Percentiles rank a stretch among this genome's conserved stretches.
Evolutionary conservation across 148 eudicot species (phyloP).

Genomic region (Dianthus caryophyllus): DNA sequence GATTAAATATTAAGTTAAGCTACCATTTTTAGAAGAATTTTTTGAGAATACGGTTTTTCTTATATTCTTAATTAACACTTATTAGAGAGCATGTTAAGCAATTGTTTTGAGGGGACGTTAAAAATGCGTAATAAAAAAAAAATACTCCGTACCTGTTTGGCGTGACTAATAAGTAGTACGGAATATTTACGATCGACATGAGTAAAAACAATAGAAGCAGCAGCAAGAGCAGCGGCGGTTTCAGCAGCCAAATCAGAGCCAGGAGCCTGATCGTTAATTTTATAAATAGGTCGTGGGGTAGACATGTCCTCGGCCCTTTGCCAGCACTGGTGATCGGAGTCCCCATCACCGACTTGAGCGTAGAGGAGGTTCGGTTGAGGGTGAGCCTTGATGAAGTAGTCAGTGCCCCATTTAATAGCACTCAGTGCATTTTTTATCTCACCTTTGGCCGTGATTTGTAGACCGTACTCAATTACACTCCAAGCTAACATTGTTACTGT

Average conservation of each 20-base stretch:
- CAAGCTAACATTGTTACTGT: conserved; percentile 47
- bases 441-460: conserved; percentile 17
- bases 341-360: conserved; percentile 26
- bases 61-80: too few species aligned
- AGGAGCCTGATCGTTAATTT: conserved; percentile 33
- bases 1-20: too few species aligned
- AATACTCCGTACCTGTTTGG: conserved; percentile 21
- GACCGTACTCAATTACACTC: conserved; percentile 41
- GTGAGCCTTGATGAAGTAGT: conserved; percentile 55
- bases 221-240: conserved; percentile 46
- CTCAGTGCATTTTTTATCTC: conserved; percentile 37
- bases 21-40: too few species aligned
- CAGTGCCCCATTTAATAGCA: conserved; percentile 60
- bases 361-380: conserved; percentile 30
- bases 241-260: conserved; percentile 55
- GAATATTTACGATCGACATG: conserved; percentile 29
- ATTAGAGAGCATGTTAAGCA: too few species aligned
- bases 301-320: conserved; percentile 55
- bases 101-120: too few species aligned
- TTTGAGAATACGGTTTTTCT: too few species aligned
- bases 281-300: conserved; percentile 35
- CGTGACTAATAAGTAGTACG: not conserved
- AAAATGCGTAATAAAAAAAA: too few species aligned
- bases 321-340: conserved; percentile 49
- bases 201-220: conserved; percentile 42